phyloP scores from a whole-genome alignment of 257 asterid species.

The Fraxinus americana region DNA sequence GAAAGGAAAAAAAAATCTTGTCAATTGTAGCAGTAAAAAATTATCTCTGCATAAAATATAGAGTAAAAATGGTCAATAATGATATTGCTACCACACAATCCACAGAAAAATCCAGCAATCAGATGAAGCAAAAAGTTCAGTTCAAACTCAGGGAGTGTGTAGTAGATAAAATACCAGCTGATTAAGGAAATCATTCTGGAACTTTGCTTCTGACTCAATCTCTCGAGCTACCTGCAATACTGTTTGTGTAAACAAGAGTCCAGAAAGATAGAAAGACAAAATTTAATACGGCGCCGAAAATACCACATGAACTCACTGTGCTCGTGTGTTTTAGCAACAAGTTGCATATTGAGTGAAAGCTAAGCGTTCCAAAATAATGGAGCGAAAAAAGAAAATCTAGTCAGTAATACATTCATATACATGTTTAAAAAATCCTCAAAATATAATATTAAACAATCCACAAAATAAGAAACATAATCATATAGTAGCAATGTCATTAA shows the following conservation, averaged over 20 bases:
- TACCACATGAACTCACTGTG: not conserved
- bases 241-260: slow-evolving; percentile 13
- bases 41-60: not conserved
- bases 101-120: not conserved
- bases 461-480: not conserved
- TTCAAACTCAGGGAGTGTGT: slow-evolving; percentile 9
- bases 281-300: slow-evolving; percentile 7
- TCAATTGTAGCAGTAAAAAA: not conserved
- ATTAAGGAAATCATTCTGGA: slow-evolving; percentile 84
- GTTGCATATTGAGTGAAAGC: not conserved
- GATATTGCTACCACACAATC: not conserved
- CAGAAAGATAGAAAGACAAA: slow-evolving; percentile 10
- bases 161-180: slow-evolving; percentile 68
- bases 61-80: not conserved
- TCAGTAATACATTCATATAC: too few relatives aligned
- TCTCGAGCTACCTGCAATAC: slow-evolving; percentile 90
- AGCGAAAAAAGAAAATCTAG: not conserved
- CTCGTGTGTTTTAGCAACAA: not conserved
- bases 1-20: not conserved
- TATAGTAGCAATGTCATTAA: not conserved
- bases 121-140: not conserved
- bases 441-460: not conserved
- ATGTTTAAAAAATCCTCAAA: too few relatives aligned
- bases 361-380: not conserved
- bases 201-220: slow-evolving; percentile 75